Evolutionary conservation across 1,284 basidiomycete genomes (phyloP).

Genomic region (Irpex sp.): DNA sequence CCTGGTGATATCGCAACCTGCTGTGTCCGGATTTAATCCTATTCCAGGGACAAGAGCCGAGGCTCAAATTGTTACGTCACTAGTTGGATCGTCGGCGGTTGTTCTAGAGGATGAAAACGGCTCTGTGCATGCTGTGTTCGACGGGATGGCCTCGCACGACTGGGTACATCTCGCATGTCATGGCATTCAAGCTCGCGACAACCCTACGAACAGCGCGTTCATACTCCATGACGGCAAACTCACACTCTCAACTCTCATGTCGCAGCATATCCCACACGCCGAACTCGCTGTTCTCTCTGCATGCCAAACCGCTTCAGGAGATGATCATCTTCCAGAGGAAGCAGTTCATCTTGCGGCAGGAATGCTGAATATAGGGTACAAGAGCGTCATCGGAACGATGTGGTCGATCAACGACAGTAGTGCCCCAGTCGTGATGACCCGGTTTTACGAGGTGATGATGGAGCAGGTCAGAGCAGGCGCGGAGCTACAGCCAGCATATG

Average conservation of each 20-base stretch:
- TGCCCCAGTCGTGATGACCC: neutral
- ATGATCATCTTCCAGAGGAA: neutral
- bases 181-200: constrained; percentile 9
- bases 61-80: neutral
- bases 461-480: neutral
- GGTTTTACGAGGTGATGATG: neutral
- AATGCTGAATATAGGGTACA: neutral
- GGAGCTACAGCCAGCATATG: neutral
- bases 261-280: neutral
- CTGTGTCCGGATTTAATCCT: neutral
- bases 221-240: constrained; percentile 12
- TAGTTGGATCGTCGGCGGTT: neutral
- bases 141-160: constrained; percentile 6
- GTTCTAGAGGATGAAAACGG: neutral
- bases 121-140: constrained; percentile 1
- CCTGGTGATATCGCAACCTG: neutral
- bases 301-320: neutral
- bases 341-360: neutral
- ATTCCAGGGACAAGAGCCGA: neutral
- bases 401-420: neutral
- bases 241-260: constrained; percentile 11
- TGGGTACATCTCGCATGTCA: constrained; percentile 20
- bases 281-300: neutral
- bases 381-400: neutral
- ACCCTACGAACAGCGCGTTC: constrained; percentile 13